These are phyloP conservation scores for Malbranchea cinnamomea DNA, from an alignment of 2,329 filamentous ascomycete species.

Conservation along the genomic window DNA sequence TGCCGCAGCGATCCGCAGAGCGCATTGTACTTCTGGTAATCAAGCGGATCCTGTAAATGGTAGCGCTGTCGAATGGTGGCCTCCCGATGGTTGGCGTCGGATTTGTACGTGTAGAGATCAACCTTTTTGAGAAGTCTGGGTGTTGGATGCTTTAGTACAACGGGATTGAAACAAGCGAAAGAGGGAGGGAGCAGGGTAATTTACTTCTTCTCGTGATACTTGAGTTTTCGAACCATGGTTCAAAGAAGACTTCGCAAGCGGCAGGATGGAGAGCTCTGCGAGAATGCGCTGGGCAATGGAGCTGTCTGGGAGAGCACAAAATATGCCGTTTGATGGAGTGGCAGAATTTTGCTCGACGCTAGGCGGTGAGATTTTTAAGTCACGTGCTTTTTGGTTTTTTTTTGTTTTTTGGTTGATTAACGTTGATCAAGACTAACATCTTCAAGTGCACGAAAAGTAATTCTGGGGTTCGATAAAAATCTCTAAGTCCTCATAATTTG, in stretches of 20 bases:
- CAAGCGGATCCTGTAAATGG: constrained; percentile 75
- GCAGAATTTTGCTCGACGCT: no score
- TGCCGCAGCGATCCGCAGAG: constrained; percentile 73
- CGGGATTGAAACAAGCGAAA: neutral
- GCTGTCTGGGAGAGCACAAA: neutral
- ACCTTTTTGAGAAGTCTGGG: constrained; percentile 62
- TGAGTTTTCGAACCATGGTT: constrained; percentile 97
- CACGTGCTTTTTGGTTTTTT: no score
- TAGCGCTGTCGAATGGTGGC: constrained; percentile 68
- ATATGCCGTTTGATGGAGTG: no score
- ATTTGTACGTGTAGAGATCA: constrained; percentile 89
- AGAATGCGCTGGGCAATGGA: neutral
- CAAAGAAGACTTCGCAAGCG: constrained; percentile 16
- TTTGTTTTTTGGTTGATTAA: no score
- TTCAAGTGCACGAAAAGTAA: no score
- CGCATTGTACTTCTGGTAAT: constrained; percentile 56
- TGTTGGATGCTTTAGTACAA: constrained; percentile 2
- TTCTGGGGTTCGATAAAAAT: no score
- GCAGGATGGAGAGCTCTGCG: neutral
- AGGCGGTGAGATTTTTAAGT: no score
- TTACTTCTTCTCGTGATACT: constrained; percentile 84
- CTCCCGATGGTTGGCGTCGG: constrained; percentile 75
- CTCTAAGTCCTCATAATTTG: no score
- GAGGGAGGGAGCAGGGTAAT: constrained; percentile 6
- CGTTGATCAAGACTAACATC: no score